These are phyloP conservation scores for Asterochloris erici DNA, from an alignment of 139 green algal genomes.

Conservation along the genomic window DNA sequence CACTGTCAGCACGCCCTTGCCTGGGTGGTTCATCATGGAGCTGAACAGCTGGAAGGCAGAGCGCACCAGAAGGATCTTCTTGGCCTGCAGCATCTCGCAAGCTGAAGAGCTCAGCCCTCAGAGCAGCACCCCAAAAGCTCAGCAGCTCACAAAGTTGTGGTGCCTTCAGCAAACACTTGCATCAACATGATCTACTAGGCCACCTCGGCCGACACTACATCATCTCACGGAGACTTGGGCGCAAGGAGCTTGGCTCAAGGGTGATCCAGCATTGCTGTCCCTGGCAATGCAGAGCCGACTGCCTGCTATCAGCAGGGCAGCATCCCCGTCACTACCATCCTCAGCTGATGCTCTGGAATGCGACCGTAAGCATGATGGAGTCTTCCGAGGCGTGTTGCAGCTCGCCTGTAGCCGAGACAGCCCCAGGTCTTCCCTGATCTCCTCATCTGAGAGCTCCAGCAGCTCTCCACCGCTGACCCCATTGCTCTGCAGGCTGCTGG, in stretches of 20 bases:
- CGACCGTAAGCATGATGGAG: not conserved
- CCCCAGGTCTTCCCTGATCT: slow-evolving; percentile 18
- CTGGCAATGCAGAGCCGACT: not conserved
- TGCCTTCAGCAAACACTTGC: not conserved
- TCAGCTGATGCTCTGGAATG: not conserved
- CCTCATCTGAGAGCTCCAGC: slow-evolving; percentile 25
- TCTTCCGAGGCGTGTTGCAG: not conserved
- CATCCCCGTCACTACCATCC: not conserved
- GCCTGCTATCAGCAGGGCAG: not conserved
- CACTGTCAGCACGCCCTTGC: slow-evolving; percentile 26
- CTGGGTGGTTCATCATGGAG: slow-evolving; percentile 16
- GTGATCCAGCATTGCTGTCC: not conserved
- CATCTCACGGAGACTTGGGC: not conserved
- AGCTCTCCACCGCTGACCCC: slow-evolving; percentile 26
- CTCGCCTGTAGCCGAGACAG: slow-evolving; percentile 23
- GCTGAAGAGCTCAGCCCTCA: not conserved
- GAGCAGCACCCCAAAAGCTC: not conserved
- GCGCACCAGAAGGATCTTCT: slow-evolving; percentile 19
- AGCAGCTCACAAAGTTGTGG: not conserved
- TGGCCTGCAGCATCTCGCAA: slow-evolving; percentile 5
- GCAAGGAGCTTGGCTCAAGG: not conserved
- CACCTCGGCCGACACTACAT: not conserved
- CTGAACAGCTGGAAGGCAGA: slow-evolving; percentile 24
- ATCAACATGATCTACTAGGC: not conserved
- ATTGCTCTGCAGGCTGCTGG: slow-evolving; percentile 9